These are phyloP conservation scores for Diaporthe citrichinensis DNA, from an alignment of 2,329 filamentous ascomycete species.

Conservation along the genomic window DNA sequence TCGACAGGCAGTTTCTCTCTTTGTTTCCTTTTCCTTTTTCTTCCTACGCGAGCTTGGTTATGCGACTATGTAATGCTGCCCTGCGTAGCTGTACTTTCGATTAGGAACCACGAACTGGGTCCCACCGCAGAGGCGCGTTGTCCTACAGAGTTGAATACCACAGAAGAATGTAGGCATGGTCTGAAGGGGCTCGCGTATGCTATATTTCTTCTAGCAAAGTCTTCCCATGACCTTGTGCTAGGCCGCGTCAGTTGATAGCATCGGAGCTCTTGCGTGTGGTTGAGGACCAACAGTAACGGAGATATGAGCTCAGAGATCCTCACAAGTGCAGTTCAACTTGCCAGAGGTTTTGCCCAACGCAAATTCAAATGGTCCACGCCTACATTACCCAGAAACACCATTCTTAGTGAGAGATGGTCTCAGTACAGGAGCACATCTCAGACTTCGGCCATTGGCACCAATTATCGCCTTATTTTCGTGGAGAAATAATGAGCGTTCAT, in stretches of 20 bases:
- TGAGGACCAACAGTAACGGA: not conserved
- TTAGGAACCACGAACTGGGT: not conserved
- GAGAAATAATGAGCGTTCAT: not conserved
- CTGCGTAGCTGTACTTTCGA: not conserved
- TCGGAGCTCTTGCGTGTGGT: too few species aligned
- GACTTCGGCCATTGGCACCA: too few species aligned
- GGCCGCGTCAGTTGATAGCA: not conserved
- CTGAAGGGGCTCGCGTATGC: too few species aligned
- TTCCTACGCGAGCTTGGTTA: not conserved
- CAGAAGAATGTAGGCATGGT: too few species aligned
- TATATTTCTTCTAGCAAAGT: accelerated
- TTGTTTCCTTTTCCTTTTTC: too few species aligned
- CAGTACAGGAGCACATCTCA: too few species aligned
- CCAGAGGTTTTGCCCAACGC: too few species aligned
- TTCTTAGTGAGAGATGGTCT: not conserved
- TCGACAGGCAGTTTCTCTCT: not conserved
- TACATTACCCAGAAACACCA: too few species aligned
- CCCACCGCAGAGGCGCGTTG: too few species aligned
- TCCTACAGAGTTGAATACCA: too few species aligned
- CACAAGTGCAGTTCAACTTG: not conserved
- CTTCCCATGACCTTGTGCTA: not conserved
- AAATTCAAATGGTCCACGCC: too few species aligned
- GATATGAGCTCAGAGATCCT: not conserved
- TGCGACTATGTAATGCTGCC: not conserved
- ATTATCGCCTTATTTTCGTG: not conserved